Conservation (phyloP, 176 grass and related monocot genomes). For the Aegilops umbellulata region DNA sequence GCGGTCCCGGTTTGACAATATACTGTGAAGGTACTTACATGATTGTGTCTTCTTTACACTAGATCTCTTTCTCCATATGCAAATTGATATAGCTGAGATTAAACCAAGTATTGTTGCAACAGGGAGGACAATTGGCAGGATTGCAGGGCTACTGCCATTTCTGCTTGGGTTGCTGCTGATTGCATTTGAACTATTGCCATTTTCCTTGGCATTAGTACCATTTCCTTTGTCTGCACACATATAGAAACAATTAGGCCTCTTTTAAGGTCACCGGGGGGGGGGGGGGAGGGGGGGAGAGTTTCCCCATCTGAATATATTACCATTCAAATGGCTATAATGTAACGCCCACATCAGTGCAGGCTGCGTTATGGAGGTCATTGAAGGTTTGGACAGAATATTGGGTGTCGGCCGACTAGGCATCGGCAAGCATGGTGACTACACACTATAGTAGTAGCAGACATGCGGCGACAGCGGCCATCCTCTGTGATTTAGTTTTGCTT, state of each 20-base stretch:
- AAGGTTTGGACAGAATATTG: too few relatives aligned
- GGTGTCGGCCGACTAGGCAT: too few relatives aligned
- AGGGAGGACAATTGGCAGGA: conserved; percentile 17
- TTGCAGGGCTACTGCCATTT: not conserved
- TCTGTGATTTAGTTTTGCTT: too few relatives aligned
- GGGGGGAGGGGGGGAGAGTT: too few relatives aligned
- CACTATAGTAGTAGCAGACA: too few relatives aligned
- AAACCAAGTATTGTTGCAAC: conserved; percentile 2
- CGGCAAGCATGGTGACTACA: too few relatives aligned
- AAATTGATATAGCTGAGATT: conserved; percentile 18
- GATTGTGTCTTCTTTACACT: not conserved
- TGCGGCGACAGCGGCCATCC: too few relatives aligned
- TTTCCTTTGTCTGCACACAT: not conserved
- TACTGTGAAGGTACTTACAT: conserved; percentile 6
- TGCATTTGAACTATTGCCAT: not conserved
- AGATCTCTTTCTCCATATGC: conserved; percentile 27
- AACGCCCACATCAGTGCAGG: too few relatives aligned
- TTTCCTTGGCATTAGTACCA: not conserved
- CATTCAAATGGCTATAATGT: too few relatives aligned
- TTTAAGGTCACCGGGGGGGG: too few relatives aligned
- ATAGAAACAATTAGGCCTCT: not conserved
- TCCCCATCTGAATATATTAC: too few relatives aligned
- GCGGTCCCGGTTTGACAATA: not conserved
- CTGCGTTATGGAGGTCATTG: too few relatives aligned
- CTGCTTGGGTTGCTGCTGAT: not conserved